Evolutionary conservation across 148 eudicot species (phyloP), one percentile per base, ranked within the genome.

Genomic region (Cornus florida): DNA sequence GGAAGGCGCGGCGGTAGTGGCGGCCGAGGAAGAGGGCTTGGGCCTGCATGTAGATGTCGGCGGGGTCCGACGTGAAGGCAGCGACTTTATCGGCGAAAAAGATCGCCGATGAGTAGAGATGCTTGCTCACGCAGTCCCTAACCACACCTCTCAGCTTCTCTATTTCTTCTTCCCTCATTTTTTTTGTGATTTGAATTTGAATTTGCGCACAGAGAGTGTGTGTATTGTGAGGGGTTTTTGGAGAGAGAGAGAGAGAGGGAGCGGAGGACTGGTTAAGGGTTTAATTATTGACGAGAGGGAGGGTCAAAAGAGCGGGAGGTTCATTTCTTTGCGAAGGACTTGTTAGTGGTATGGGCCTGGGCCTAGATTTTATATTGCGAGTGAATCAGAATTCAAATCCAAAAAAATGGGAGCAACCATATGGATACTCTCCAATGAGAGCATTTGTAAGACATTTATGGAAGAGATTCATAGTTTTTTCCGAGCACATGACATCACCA

Each of bases 81-180:
- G 98, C 98, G 66, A 96, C 97, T n/a, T 98, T 67, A 95, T 72
- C 98, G 68, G 98, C 93, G 87, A 94, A 94, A 86, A 93, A 96
- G 41, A 92, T 91, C 35, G 99, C 99, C 69, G 97, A 96, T 1
- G 98, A 93, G 86, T 96, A 96, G 24, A 94, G 85, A 77, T 96
- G 98, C 78, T 96, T 96, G 92, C 99, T 94, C 33, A 94, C 92
- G 65, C 98, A 93, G 77, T 94, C 99, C 50, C 98, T 77, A 0
- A 96, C 96, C 31, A 93, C 93, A 2, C 95, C 99, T 60, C 99
- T 74, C 12, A 96, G 82, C 86, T 84, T 93, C 91, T 91, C 98
- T n/a, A 93, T 88, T 72, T 91, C 94, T 79, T 93, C 94, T 81
- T 95, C 97, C 78, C 85, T 83, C 92, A 92, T 90, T 50, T 4